A percentile compares a stretch with the other conserved stretches of the same genome.
Evolutionary conservation across 139 green algal genomes (phyloP).

Genomic region (Diplosphaera chodatii): DNA sequence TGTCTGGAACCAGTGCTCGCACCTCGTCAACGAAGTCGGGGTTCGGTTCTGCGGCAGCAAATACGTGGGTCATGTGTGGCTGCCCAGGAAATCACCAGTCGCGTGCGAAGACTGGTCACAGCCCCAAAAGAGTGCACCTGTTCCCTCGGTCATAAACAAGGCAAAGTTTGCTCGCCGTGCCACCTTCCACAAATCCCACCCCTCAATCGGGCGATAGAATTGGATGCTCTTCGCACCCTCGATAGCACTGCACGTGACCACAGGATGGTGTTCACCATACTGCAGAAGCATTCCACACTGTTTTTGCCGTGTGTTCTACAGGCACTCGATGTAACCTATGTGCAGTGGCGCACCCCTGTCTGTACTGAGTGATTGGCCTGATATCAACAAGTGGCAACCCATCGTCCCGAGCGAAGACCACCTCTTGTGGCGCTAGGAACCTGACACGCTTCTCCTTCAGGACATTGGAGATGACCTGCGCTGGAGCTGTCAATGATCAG

Average conservation of each 20-base stretch:
- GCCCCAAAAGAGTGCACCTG: neutral
- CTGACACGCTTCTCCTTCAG: slow-evolving; percentile 22
- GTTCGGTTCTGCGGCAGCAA: slow-evolving; percentile 64
- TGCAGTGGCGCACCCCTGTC: slow-evolving; percentile 34
- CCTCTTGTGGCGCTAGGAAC: slow-evolving; percentile 40
- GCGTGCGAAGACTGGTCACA: no score
- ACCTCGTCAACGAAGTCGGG: slow-evolving; percentile 43
- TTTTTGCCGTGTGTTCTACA: no score
- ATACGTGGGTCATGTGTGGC: neutral
- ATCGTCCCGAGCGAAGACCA: slow-evolving; percentile 28
- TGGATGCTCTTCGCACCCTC: slow-evolving; percentile 22
- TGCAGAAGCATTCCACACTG: neutral
- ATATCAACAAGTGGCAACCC: slow-evolving; percentile 41
- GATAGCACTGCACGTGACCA: neutral
- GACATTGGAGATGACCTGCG: neutral
- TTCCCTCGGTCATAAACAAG: slow-evolving; percentile 52
- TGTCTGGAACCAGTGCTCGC: neutral
- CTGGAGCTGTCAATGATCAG: no score
- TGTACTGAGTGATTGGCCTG: slow-evolving; percentile 33
- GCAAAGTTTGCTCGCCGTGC: slow-evolving; percentile 36
- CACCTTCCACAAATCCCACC: slow-evolving; percentile 21
- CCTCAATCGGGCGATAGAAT: slow-evolving; percentile 51
- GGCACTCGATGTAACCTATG: no score
- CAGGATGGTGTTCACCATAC: neutral
- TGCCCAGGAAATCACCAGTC: no score